Evolutionary conservation across 1,284 basidiomycete genomes (phyloP).

Genomic region (Takashimella koratensis): DNA sequence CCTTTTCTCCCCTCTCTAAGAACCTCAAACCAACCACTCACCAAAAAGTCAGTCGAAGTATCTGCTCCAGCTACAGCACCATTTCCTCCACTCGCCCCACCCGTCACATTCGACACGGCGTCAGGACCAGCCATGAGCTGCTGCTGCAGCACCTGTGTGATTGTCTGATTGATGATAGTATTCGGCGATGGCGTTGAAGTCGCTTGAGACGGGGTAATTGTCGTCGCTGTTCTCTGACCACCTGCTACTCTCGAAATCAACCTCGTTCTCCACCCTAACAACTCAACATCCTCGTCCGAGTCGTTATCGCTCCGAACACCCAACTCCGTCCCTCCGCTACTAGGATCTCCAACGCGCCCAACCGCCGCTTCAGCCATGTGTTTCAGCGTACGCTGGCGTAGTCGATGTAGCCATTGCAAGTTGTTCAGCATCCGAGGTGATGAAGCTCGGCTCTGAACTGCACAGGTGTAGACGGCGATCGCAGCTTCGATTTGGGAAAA

Average conservation of each 20-base stretch:
- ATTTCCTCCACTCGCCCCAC: no score
- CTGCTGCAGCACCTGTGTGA: background rate
- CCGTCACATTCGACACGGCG: no score
- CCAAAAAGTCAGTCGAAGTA: conserved; percentile 8
- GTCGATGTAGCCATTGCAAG: conserved; percentile 27
- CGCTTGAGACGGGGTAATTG: background rate
- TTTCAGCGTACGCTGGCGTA: conserved; percentile 18
- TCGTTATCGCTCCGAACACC: no score
- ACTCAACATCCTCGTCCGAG: conserved; percentile 17
- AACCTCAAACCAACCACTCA: background rate
- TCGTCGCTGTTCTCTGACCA: conserved; percentile 10
- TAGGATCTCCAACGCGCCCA: no score
- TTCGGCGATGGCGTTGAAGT: background rate
- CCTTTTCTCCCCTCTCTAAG: background rate
- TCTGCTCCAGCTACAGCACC: no score
- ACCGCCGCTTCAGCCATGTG: background rate
- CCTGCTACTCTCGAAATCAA: conserved; percentile 22
- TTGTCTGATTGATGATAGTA: background rate
- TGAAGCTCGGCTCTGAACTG: conserved; percentile 10
- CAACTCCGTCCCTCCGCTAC: no score
- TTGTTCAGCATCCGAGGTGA: conserved; percentile 7
- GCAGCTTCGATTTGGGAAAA: conserved; percentile 21
- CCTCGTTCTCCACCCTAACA: conserved; percentile 33
- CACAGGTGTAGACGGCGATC: conserved; percentile 21
- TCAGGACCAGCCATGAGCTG: no score